A percentile compares a stretch with the other conserved stretches of the same genome.
These are phyloP conservation scores for Aphelidium insulamus DNA, from an alignment of 371 early-diverging fungal species.

Conservation along the genomic window DNA sequence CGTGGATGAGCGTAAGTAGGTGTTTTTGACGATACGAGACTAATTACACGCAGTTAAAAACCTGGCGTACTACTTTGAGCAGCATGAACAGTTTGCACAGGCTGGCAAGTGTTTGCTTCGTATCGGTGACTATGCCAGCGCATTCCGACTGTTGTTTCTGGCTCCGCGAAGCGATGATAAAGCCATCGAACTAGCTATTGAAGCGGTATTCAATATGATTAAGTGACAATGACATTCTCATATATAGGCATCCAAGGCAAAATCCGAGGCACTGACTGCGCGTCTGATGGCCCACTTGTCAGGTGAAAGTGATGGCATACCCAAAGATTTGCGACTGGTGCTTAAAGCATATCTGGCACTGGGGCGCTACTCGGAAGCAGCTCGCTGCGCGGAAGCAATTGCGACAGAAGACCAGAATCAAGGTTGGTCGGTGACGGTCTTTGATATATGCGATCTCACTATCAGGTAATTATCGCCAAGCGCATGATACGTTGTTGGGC, in stretches of 20 bases:
- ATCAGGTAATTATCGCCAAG: slow-evolving; percentile 20
- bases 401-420: slow-evolving; percentile 21
- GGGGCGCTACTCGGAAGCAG: slow-evolving; percentile 20
- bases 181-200: slow-evolving; percentile 19
- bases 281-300: no score
- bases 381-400: slow-evolving; percentile 22
- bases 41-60: no score
- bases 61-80: slow-evolving; percentile 16
- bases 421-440: slow-evolving; percentile 4
- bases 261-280: no score
- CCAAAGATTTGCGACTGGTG: slow-evolving; percentile 8
- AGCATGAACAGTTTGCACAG: slow-evolving; percentile 5
- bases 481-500: slow-evolving; percentile 21
- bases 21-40: no score
- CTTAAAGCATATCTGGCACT: slow-evolving; percentile 27
- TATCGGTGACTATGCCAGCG: slow-evolving; percentile 14
- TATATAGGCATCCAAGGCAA: no score
- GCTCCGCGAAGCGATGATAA: slow-evolving; percentile 5
- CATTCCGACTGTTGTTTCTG: slow-evolving; percentile 15
- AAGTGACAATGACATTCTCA: no score
- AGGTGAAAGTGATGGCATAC: no score
- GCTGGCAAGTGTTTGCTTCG: slow-evolving; percentile 16
- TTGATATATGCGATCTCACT: slow-evolving; percentile 1
- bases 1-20: slow-evolving; percentile 7
- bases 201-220: no score